These are phyloP conservation scores for Diaporthe vaccinii DNA, from an alignment of 2,329 filamentous ascomycete species.

Conservation along the genomic window DNA sequence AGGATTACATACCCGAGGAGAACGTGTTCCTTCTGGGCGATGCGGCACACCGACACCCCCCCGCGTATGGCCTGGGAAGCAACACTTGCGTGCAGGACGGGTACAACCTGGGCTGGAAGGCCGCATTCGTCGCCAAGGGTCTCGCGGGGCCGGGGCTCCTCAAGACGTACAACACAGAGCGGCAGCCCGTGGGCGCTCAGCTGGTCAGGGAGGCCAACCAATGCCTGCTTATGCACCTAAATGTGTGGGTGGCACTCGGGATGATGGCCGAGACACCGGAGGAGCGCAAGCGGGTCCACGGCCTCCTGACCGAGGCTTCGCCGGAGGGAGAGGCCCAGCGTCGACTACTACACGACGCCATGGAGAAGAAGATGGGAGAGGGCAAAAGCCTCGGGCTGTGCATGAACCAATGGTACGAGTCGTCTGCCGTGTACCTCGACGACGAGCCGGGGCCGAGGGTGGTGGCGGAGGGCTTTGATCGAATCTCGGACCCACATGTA, in stretches of 20 bases:
- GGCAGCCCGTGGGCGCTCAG: slow-evolving; percentile 56
- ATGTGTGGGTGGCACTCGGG: slow-evolving; percentile 54
- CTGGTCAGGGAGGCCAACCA: slow-evolving; percentile 51
- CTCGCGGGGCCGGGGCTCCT: slow-evolving; percentile 51
- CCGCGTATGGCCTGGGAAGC: slow-evolving; percentile 62
- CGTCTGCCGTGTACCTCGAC: slow-evolving; percentile 52
- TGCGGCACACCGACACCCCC: slow-evolving; percentile 66
- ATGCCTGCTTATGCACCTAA: slow-evolving; percentile 51
- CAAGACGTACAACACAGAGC: slow-evolving; percentile 54
- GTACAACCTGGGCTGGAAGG: slow-evolving; percentile 63
- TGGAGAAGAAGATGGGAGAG: slow-evolving; percentile 56
- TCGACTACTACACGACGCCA: slow-evolving; percentile 52
- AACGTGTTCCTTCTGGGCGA: slow-evolving; percentile 64
- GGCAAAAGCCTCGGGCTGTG: slow-evolving; percentile 66
- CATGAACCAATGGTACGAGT: slow-evolving; percentile 67
- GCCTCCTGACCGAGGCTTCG: slow-evolving; percentile 52
- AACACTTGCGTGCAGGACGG: slow-evolving; percentile 66
- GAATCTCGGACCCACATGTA: slow-evolving; percentile 53
- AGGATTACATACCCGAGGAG: slow-evolving; percentile 58
- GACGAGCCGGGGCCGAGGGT: slow-evolving; percentile 45
- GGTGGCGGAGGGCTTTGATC: slow-evolving; percentile 49
- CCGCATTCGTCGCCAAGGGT: slow-evolving; percentile 56
- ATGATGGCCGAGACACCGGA: slow-evolving; percentile 47
- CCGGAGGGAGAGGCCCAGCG: slow-evolving; percentile 53
- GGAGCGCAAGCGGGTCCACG: slow-evolving; percentile 50